These are phyloP conservation scores for Boletus pseudo-olivaceus DNA, from an alignment of 768 basidiomycete species.

Conservation along the genomic window DNA sequence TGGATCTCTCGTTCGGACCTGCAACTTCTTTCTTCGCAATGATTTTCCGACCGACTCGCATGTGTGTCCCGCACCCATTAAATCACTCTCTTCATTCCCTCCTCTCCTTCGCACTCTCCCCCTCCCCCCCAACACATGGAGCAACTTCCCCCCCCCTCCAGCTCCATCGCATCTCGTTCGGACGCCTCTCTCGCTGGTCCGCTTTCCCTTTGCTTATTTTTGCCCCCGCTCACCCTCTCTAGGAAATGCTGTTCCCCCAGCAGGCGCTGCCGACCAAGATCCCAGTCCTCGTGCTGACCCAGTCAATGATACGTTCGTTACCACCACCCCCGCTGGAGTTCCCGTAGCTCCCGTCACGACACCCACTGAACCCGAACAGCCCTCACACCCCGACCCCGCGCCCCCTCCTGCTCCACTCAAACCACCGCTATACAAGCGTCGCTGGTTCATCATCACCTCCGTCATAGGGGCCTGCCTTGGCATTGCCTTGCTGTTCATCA, in stretches of 20 bases:
- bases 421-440: conserved; percentile 56
- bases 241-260: conserved; percentile 12
- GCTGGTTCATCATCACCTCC: conserved; percentile 60
- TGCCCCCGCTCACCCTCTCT: background rate
- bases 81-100: background rate
- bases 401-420: conserved; percentile 7
- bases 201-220: background rate
- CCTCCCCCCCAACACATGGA: background rate
- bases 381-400: background rate
- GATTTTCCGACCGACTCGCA: background rate
- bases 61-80: background rate
- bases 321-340: conserved; percentile 8
- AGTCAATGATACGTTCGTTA: background rate
- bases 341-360: background rate
- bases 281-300: conserved; percentile 12
- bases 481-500: conserved; percentile 62
- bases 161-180: conserved; percentile 5
- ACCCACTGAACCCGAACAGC: background rate
- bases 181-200: conserved; percentile 17
- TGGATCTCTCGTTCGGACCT: background rate
- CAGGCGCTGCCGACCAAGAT: background rate
- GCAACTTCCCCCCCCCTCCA: background rate
- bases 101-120: background rate
- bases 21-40: background rate
- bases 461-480: conserved; percentile 48